Evolutionary conservation across 2,329 filamentous ascomycete species (phyloP), one percentile per base, ranked within the genome.

Genomic region (Hypoxylon sp.): DNA sequence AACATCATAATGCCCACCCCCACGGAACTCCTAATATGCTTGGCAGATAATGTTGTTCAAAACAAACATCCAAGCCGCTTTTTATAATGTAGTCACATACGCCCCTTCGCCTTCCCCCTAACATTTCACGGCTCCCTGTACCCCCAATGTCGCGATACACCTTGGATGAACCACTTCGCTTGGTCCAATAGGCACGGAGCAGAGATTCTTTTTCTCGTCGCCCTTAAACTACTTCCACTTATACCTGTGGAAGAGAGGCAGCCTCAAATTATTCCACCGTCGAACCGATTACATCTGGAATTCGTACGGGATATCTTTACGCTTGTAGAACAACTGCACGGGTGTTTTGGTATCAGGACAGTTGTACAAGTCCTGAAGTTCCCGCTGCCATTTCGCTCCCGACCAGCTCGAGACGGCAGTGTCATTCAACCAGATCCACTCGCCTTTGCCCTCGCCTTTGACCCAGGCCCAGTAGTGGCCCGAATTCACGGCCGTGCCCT

Each of bases 391-490:
- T 39, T 47, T 6, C 2, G 0, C 6, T 4, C 1, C 37, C 0
- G 0, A 15, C 15, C 39, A 5, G 6, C 32, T 3, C n/a, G 4
- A 32, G 29, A 69, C 19, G 0, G 4, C 6, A 15, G 74, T 73
- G 69, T 89, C 87, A 66, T 87, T 83, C 73, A 83, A 86, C 65
- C 79, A 74, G 67, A 82, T 80, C 87, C 87, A 89, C 21, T 78
- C 79, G 35, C 17, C 24, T 11, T 31, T 8, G 3, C 11, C 3
- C 2, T 50, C 13, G n/a, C 46, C 32, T n/a, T 87, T 87, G 67
- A 92, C 87, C 64, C 92, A 89, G 2, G 90, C 87, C 58, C 91
- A 90, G 78, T 98, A 98, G 80, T 98, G 94, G 0, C 94, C 94
- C 55, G 87, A 88, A 39, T 88, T 87, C 57, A 92, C 83, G 0